These are phyloP conservation scores for Cucurbita maxima DNA, from an alignment of 306 rosid genomes.

Conservation along the genomic window DNA sequence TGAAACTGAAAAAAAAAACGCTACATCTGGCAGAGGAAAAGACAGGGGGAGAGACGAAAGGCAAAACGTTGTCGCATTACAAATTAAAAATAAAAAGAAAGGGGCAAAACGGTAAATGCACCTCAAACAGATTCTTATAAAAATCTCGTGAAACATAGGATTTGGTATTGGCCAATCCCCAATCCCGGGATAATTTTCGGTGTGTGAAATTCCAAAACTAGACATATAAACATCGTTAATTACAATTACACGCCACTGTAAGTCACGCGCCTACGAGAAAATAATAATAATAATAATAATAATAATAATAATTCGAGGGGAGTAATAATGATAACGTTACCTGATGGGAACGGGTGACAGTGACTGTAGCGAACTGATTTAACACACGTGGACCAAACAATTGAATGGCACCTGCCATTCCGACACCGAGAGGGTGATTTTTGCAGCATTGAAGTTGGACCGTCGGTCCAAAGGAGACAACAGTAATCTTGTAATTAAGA, in stretches of 20 bases:
- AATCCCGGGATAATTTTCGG: not conserved
- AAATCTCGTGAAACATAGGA: not conserved
- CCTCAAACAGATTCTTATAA: not conserved
- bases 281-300: not conserved
- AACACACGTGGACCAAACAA: constrained; percentile 14
- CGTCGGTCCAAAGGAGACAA: not conserved
- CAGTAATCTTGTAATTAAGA: not conserved
- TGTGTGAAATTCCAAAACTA: not conserved
- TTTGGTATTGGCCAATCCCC: not conserved
- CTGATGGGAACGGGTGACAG: not conserved
- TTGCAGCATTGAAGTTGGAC: not conserved
- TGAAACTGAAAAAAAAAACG: not conserved
- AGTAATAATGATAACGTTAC: constrained; percentile 12
- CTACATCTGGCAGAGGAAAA: not conserved
- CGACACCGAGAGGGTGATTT: not conserved
- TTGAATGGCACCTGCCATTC: not conserved
- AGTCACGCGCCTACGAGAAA: not conserved
- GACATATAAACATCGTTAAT: not conserved
- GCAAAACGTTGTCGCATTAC: not conserved
- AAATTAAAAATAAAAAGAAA: not conserved
- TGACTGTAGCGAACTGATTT: not conserved
- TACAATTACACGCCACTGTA: not conserved
- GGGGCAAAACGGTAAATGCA: not conserved
- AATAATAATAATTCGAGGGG: not conserved
- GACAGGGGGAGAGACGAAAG: not conserved